These are phyloP conservation scores for Microglena sp. DNA, from an alignment of 139 green algal species.

Conservation along the genomic window DNA sequence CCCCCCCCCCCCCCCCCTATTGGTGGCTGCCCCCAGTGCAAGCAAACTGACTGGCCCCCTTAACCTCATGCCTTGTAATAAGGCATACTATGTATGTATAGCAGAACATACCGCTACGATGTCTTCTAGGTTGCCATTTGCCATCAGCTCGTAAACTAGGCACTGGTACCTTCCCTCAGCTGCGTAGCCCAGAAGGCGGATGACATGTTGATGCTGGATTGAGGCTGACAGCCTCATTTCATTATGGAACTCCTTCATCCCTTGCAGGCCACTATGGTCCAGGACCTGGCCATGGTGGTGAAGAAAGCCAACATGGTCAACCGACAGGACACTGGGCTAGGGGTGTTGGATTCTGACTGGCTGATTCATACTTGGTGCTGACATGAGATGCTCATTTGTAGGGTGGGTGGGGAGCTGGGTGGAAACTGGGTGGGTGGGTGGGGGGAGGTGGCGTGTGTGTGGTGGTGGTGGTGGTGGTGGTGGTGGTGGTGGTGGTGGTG, in stretches of 20 bases:
- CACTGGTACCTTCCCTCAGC: slow-evolving; percentile 19
- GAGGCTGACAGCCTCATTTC: slow-evolving; percentile 19
- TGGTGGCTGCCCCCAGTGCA: too few relatives aligned
- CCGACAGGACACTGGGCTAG: background rate
- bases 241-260: slow-evolving; percentile 33
- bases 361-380: background rate
- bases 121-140: slow-evolving; percentile 33
- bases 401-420: too few relatives aligned
- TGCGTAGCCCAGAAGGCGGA: slow-evolving; percentile 32
- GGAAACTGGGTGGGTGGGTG: too few relatives aligned
- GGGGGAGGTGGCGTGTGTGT: too few relatives aligned
- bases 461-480: background rate
- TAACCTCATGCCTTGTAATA: too few relatives aligned
- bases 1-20: too few relatives aligned
- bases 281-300: slow-evolving; percentile 21
- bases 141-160: slow-evolving; percentile 41
- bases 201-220: slow-evolving; percentile 29
- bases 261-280: slow-evolving; percentile 31
- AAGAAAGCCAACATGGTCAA: background rate
- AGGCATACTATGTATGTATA: too few relatives aligned
- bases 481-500: too few relatives aligned
- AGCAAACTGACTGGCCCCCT: background rate
- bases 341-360: too few relatives aligned
- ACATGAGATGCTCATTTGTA: too few relatives aligned
- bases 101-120: too few relatives aligned